A percentile compares a stretch with the other conserved stretches of the same genome.
Evolutionary conservation across 2,329 filamentous ascomycete species (phyloP).

Genomic region (Colletotrichum costaricense): DNA sequence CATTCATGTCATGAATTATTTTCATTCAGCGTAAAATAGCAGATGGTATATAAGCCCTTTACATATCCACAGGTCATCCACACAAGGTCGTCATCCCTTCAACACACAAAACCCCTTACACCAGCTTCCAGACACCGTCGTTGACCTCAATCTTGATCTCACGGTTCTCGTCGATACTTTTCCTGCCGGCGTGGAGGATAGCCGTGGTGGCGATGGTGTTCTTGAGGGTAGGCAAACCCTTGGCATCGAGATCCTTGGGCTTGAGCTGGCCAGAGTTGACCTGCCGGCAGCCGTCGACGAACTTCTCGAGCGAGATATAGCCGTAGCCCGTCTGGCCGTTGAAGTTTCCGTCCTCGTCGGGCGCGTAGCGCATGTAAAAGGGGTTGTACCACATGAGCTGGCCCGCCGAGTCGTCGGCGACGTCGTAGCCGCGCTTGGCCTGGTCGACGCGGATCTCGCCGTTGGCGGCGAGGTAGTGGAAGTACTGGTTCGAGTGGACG

Average conservation of each 20-base stretch:
- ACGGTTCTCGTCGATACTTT: constrained; percentile 85
- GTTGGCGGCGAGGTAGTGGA: constrained; percentile 88
- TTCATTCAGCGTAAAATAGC: constrained; percentile 29
- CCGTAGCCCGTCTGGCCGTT: constrained; percentile 91
- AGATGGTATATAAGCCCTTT: constrained; percentile 29
- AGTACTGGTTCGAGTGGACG: constrained; percentile 97
- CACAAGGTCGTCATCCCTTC: not conserved
- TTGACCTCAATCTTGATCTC: constrained; percentile 79
- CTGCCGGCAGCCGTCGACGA: constrained; percentile 85
- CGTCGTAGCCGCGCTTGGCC: constrained; percentile 93
- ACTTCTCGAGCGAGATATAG: constrained; percentile 96
- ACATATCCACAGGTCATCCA: constrained; percentile 24
- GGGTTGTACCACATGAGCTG: constrained; percentile 90
- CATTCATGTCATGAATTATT: not conserved
- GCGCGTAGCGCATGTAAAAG: constrained; percentile 95
- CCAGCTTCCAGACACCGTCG: constrained; percentile 75
- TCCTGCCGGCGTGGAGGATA: constrained; percentile 87
- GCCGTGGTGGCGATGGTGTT: constrained; percentile 94
- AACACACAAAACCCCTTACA: constrained; percentile 45
- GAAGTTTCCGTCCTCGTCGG: constrained; percentile 95
- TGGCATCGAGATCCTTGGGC: constrained; percentile 80
- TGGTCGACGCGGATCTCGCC: constrained; percentile 93
- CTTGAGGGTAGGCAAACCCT: constrained; percentile 84
- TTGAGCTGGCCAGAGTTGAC: constrained; percentile 80
- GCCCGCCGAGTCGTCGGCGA: constrained; percentile 81